Conservation (phyloP, 441 rosid genomes). For the Adansonia rubrostipa region DNA sequence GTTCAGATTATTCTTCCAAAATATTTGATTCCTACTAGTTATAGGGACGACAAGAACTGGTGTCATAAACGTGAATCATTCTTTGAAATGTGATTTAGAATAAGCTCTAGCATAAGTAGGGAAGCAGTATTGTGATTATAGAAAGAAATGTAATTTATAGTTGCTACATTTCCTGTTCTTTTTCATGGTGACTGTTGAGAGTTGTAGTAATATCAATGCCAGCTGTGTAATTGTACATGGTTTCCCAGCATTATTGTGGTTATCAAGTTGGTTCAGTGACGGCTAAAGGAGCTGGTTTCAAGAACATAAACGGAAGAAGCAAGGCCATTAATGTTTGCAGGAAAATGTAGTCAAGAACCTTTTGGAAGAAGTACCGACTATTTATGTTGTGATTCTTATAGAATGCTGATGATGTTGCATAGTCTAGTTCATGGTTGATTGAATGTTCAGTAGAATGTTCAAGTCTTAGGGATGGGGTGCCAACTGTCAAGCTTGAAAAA, state of each 20-base stretch:
- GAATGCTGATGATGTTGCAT: no score
- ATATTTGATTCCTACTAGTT: neutral
- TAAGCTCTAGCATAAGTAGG: neutral
- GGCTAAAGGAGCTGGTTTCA: neutral
- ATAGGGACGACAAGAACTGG: neutral
- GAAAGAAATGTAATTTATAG: neutral
- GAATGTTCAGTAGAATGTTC: neutral
- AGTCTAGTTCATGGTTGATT: no score
- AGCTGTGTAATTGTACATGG: neutral
- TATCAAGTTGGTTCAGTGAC: neutral
- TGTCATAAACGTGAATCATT: neutral
- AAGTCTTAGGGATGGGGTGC: neutral
- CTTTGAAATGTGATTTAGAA: neutral
- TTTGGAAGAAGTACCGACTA: no score
- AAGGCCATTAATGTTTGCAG: neutral
- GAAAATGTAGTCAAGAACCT: no score
- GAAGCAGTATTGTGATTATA: neutral
- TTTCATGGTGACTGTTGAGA: no score
- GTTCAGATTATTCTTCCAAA: neutral
- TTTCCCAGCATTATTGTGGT: neutral
- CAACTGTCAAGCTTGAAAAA: neutral
- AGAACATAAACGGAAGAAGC: neutral
- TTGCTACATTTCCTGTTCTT: neutral
- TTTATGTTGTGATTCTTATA: no score
- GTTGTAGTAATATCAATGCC: neutral